Percentiles rank a stretch among this genome's conserved stretches.
Conservation (phyloP, 805 yeast genomes). For the Cyberlindnera samutprakarnensis region DNA sequence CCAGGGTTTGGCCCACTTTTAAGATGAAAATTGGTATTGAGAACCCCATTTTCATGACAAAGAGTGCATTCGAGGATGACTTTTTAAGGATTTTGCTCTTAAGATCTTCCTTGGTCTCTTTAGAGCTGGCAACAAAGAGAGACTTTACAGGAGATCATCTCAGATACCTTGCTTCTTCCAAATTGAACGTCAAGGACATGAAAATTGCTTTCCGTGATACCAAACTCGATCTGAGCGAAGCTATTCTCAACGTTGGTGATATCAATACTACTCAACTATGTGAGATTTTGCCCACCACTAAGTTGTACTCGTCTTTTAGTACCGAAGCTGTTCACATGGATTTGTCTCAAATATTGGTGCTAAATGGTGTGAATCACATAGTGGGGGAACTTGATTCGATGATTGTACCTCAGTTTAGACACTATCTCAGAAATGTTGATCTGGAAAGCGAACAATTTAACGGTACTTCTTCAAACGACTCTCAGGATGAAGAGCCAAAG, state of each 20-base stretch:
- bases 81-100: conserved; percentile 24
- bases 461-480: conserved; percentile 1
- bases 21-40: conserved; percentile 31
- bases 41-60: conserved; percentile 30
- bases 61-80: conserved; percentile 23
- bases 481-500: conserved; percentile 1
- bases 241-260: conserved; percentile 10
- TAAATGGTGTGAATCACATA: conserved; percentile 24
- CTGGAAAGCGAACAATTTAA: neutral
- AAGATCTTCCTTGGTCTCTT: conserved; percentile 18
- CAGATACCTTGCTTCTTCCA: conserved; percentile 6
- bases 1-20: conserved; percentile 26
- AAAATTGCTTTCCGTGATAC: conserved; percentile 15
- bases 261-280: conserved; percentile 8
- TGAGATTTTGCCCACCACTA: conserved; percentile 11
- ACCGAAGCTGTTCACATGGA: conserved; percentile 18
- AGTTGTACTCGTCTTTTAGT: conserved; percentile 1
- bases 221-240: conserved; percentile 4
- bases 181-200: conserved; percentile 10
- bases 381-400: conserved; percentile 14
- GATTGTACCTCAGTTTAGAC: conserved; percentile 9
- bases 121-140: conserved; percentile 11
- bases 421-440: conserved; percentile 8
- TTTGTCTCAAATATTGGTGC: conserved; percentile 20
- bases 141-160: conserved; percentile 17